Evolutionary conservation across 1,284 basidiomycete genomes (phyloP).

Genomic region (Sparassis latifolia): DNA sequence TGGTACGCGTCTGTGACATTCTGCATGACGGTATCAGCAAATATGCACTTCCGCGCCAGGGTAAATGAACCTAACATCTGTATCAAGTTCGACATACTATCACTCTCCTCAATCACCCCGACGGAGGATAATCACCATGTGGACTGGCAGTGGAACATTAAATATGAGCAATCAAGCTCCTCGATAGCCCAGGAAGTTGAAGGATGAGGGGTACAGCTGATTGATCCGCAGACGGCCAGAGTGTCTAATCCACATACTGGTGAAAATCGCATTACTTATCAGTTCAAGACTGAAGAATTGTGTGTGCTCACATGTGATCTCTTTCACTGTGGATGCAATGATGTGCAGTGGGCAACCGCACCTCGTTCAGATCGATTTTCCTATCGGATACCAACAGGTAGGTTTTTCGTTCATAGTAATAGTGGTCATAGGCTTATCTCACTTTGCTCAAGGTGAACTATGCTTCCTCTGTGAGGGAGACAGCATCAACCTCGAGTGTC

Average conservation of each 20-base stretch:
- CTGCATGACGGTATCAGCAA: not conserved
- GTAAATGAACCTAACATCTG: not conserved
- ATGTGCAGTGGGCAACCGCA: not conserved
- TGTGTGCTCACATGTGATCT: not conserved
- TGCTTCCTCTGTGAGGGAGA: not conserved
- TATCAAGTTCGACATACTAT: not conserved
- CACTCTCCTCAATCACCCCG: not conserved
- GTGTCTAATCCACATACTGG: too few relatives aligned
- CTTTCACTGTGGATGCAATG: not conserved
- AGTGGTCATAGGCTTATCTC: not conserved
- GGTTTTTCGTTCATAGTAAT: not conserved
- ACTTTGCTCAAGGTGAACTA: not conserved
- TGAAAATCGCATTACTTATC: too few relatives aligned
- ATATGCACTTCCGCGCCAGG: not conserved
- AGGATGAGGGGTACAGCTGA: too few relatives aligned
- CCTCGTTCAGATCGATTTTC: too few relatives aligned
- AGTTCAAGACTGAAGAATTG: not conserved
- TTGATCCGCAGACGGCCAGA: too few relatives aligned
- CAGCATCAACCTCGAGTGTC: not conserved
- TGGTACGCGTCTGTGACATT: not conserved
- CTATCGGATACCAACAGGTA: not conserved
- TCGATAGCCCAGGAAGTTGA: too few relatives aligned
- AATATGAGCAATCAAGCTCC: not conserved
- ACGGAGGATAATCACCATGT: not conserved
- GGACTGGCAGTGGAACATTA: not conserved